Base-by-base conservation (phyloP, 306 rosid genomes). In the Mimosa pudica region DNA sequence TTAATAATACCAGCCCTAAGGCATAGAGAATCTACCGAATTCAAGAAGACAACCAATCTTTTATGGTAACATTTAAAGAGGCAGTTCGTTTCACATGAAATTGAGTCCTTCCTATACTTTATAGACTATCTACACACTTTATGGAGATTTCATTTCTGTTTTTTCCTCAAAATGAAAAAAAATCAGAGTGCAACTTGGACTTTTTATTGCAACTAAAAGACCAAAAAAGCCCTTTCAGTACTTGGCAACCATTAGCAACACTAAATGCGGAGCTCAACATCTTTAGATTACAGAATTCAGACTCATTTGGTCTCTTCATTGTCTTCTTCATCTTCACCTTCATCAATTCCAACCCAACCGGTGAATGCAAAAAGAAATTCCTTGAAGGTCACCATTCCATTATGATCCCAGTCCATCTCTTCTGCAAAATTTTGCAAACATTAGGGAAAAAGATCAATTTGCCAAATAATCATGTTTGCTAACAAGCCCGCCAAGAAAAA, bases 381-480 rank as follows among this genome's bases (percentile, higher is more conserved):
- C 87, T 93, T 94, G 75, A 92, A 89, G 91, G 89, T 94, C 73
- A 94, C 98, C 98, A 92, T 94, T 86, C 98, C 98, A 84, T 94
- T 94, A 75, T 86, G 89, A 76, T 94, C 97, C 98, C 98, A 94
- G 82, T 94, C 98, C 98, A 94, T 94, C 83, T 94, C 98, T 79
- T 92, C 98, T 94, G 97, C 82, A 84, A 51, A 72, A 79, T 83
- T 81, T 73, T 18, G 24, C 18, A 72, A 76, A 55, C 5, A 73
- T 79, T 10, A 64, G 30, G 52, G 52, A 14, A 3, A 10, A 51
- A 58, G 48, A 64, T 75, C 33, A 65, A 46, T 65, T 14, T 35
- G 17, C 70, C 18, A 33, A 14, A 65, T 5, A 63, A 63, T 63
- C 69, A 5, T 13, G 10, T 30, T 32, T 63, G 13, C 47, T 49